A percentile compares a stretch with the other conserved stretches of the same genome.
phyloP scores from a whole-genome alignment of 2,329 filamentous ascomycete species.

The Aspergillus piperis region DNA sequence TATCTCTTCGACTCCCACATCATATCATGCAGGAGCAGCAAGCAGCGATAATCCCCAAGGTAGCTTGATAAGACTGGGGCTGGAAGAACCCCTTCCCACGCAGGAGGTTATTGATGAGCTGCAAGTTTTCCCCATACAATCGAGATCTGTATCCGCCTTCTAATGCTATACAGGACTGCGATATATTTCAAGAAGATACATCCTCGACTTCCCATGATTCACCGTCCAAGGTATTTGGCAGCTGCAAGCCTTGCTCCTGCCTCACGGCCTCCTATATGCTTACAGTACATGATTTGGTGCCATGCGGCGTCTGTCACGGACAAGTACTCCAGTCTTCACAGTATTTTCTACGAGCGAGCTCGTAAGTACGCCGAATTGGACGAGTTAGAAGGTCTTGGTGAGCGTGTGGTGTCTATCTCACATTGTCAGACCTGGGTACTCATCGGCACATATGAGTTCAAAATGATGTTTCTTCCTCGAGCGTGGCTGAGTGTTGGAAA shows the following conservation, averaged over 20 bases:
- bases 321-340: constrained; percentile 75
- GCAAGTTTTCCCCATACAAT: constrained; percentile 45
- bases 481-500: constrained; percentile 92
- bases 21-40: not conserved
- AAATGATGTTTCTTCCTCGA: constrained; percentile 94
- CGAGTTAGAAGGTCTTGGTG: constrained; percentile 89
- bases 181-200: constrained; percentile 92
- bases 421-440: constrained; percentile 85
- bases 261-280: constrained; percentile 79
- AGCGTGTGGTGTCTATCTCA: constrained; percentile 80
- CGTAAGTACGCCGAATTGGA: constrained; percentile 89
- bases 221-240: constrained; percentile 81
- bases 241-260: constrained; percentile 87
- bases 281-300: constrained; percentile 97
- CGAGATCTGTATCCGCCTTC: constrained; percentile 6
- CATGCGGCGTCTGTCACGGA: constrained; percentile 82
- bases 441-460: constrained; percentile 85
- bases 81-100: constrained; percentile 78
- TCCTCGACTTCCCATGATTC: constrained; percentile 82
- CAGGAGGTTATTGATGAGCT: constrained; percentile 83
- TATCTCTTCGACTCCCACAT: constrained; percentile 13
- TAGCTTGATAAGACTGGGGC: constrained; percentile 80
- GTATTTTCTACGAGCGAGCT: constrained; percentile 85
- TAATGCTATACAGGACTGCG: constrained; percentile 60
- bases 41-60: constrained; percentile 61